Conservation (phyloP, 306 rosid genomes). For the Quillaja saponaria region DNA sequence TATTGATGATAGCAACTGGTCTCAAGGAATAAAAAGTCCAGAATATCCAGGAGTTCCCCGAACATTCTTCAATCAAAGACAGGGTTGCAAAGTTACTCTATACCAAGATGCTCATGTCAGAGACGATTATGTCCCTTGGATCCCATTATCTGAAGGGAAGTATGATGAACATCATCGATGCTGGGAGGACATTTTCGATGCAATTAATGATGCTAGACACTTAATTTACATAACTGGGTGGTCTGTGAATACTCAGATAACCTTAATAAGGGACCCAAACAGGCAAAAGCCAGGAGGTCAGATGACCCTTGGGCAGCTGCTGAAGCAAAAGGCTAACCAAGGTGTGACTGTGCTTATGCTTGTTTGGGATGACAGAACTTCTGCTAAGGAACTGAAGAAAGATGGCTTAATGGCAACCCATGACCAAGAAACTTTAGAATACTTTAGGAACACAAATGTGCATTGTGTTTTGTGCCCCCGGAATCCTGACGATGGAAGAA, state of each 20-base stretch:
- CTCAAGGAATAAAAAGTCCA: slow-evolving; percentile 46
- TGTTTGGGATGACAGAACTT: slow-evolving; percentile 86
- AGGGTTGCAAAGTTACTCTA: slow-evolving; percentile 61
- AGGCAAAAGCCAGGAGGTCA: slow-evolving; percentile 21
- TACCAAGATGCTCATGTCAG: slow-evolving; percentile 81
- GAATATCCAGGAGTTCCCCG: slow-evolving; percentile 56
- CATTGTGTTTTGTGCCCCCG: slow-evolving; percentile 65
- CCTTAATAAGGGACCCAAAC: slow-evolving; percentile 47
- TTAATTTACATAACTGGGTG: slow-evolving; percentile 81
- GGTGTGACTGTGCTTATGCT: slow-evolving; percentile 76
- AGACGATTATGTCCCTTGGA: slow-evolving; percentile 14
- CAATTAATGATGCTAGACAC: slow-evolving; percentile 52
- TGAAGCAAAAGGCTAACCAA: slow-evolving; percentile 68
- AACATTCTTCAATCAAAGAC: slow-evolving; percentile 66
- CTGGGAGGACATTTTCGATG: slow-evolving; percentile 75
- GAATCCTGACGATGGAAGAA: slow-evolving; percentile 64
- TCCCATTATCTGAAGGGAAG: slow-evolving; percentile 16
- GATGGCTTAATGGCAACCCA: slow-evolving; percentile 86
- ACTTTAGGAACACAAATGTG: slow-evolving; percentile 65
- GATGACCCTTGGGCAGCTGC: slow-evolving; percentile 63
- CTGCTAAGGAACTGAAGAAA: slow-evolving; percentile 47
- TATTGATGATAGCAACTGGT: slow-evolving; percentile 40
- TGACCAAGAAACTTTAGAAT: slow-evolving; percentile 60
- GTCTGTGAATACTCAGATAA: slow-evolving; percentile 62
- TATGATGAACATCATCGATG: slow-evolving; percentile 47